Evolutionary conservation across 495 filamentous ascomycete species (phyloP).

Genomic region (Penicillium waksmanii): DNA sequence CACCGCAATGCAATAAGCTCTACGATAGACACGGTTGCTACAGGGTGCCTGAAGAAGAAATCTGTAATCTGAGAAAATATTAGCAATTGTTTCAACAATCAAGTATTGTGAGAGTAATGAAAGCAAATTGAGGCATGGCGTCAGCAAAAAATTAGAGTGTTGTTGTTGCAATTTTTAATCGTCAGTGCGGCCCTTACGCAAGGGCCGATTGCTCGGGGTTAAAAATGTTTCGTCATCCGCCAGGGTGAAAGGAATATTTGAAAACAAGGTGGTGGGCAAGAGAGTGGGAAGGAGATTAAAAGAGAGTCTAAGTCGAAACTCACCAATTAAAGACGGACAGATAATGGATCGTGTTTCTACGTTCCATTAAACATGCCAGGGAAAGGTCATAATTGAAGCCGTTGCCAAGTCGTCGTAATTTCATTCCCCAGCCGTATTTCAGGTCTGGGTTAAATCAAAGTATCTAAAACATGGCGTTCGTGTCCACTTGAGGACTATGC

Average conservation of each 20-base stretch:
- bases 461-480: conserved; percentile 50
- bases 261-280: not conserved
- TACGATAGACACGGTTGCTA: conserved; percentile 12
- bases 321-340: conserved; percentile 33
- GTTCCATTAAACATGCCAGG: conserved; percentile 41
- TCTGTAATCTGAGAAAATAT: conserved; percentile 19
- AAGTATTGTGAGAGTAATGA: conserved; percentile 12
- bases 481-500: conserved; percentile 33
- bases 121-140: conserved; percentile 37
- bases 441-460: conserved; percentile 32
- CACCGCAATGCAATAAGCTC: conserved; percentile 13
- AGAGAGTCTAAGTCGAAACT: conserved; percentile 27
- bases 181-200: conserved; percentile 42
- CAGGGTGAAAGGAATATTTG: conserved; percentile 16
- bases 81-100: not conserved
- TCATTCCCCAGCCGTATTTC: conserved; percentile 36
- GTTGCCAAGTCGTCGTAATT: conserved; percentile 41
- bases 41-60: conserved; percentile 6
- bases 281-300: conserved; percentile 4
- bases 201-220: conserved; percentile 53
- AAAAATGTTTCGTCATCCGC: conserved; percentile 63
- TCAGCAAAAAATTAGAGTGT: conserved; percentile 70
- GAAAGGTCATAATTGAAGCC: conserved; percentile 11
- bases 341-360: conserved; percentile 45
- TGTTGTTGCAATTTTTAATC: conserved; percentile 60